Evolutionary conservation across 495 filamentous ascomycete species (phyloP).

Genomic region (Rhypophila decipiens): DNA sequence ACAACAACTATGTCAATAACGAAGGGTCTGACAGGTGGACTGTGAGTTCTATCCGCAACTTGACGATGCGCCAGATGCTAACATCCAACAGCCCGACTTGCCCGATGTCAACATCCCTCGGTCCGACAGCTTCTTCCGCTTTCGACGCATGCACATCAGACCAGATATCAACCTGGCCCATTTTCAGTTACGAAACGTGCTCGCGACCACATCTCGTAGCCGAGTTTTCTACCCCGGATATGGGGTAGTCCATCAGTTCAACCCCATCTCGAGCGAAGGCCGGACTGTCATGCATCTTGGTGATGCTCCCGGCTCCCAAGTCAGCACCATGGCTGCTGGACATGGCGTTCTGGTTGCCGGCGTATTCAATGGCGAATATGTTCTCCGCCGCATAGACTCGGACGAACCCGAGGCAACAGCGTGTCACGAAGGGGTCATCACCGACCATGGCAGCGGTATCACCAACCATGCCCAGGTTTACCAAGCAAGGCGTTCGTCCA

Average conservation of each 20-base stretch:
- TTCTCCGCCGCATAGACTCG: constrained; percentile 49
- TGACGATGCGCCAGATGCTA: not conserved
- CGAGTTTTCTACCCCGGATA: constrained; percentile 69
- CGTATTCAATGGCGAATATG: constrained; percentile 77
- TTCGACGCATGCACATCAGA: constrained; percentile 61
- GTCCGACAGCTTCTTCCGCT: constrained; percentile 59
- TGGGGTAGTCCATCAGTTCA: constrained; percentile 49
- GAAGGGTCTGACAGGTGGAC: constrained; percentile 30
- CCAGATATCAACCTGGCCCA: constrained; percentile 64
- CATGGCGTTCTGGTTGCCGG: constrained; percentile 70
- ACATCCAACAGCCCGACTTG: constrained; percentile 17
- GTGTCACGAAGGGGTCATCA: constrained; percentile 58
- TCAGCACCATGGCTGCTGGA: constrained; percentile 66
- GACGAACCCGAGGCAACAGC: constrained; percentile 31
- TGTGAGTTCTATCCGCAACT: constrained; percentile 15
- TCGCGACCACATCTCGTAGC: constrained; percentile 66
- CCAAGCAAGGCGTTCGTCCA: constrained; percentile 49
- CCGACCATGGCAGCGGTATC: constrained; percentile 63
- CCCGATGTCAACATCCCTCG: constrained; percentile 31
- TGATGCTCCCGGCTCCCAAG: constrained; percentile 41
- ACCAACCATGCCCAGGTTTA: constrained; percentile 81
- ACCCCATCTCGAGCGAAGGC: constrained; percentile 42
- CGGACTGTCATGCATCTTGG: constrained; percentile 58
- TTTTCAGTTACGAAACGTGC: constrained; percentile 83
- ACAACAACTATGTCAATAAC: constrained; percentile 53